Base-by-base conservation (phyloP, 768 basidiomycete genomes). In the Amanita phalloides region DNA sequence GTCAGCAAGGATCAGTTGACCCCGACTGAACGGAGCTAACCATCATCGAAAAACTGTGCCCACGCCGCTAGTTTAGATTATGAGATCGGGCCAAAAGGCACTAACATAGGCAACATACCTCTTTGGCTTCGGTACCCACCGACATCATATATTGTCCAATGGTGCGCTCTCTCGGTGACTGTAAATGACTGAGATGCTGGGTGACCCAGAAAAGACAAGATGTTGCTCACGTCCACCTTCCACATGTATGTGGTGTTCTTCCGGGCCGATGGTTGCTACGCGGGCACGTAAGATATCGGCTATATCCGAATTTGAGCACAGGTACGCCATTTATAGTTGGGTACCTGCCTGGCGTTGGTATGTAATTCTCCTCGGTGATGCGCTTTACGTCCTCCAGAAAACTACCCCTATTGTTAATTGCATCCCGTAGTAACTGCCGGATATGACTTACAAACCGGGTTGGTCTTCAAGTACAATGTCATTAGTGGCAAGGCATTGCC, bases 21-120 rank as follows among this genome's bases (percentile, higher is more conserved):
- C 36, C 4, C 42, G 45, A 23, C 26, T n/a, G 11, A 30, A 44
- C 14, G 8, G 25, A 13, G 56, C 68, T 45, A 47, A 81, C 81
- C 77, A 59, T 83, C 76, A 51, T 85, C 81, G 53, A 86, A 84
- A 61, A 78, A 86, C 25, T 82, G 81, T 1, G 77, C 78, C 84
- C 83, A 84, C 4, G 75, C 74, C 51, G 76, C 81, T 81, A 49
- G 17, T n/a, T 41, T 20, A 11, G 4, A 41, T n/a, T 45, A 53
- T 52, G 33, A 50, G 45, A 20, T 48, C 42, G 21, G 42, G 13
- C 17, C 37, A 41, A 46, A 30, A n/a, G 20, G 11, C 13, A 43
- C 35, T 36, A 43, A 28, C 36, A 53, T 8, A 38, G 17, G 39
- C 45, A 25, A 39, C 68, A 47, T 56, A 79, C 81, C 76, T 65